These are phyloP conservation scores for Cytidiella melzeri DNA, from an alignment of 768 basidiomycete genomes.

Conservation along the genomic window DNA sequence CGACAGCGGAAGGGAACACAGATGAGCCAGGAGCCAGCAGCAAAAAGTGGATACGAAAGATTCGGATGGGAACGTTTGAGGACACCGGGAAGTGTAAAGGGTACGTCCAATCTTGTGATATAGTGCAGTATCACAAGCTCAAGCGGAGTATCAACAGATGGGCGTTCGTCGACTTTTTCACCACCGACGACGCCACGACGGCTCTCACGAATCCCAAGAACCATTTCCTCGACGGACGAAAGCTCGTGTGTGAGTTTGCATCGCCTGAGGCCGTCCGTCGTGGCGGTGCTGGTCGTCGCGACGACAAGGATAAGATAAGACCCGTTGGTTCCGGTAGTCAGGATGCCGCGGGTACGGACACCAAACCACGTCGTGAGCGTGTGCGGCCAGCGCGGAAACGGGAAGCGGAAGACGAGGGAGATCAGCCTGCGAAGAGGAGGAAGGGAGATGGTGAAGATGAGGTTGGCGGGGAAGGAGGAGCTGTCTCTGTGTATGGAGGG, in stretches of 20 bases:
- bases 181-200: constrained; percentile 70
- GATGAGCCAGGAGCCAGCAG: constrained; percentile 23
- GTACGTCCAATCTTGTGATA: constrained; percentile 37
- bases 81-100: constrained; percentile 95
- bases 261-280: constrained; percentile 82
- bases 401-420: constrained; percentile 14
- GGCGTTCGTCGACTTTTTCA: constrained; percentile 90
- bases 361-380: constrained; percentile 6
- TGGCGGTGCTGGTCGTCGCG: constrained; percentile 40
- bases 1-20: constrained; percentile 4
- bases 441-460: constrained; percentile 11
- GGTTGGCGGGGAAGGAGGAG: constrained; percentile 6
- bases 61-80: constrained; percentile 94
- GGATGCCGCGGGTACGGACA: background rate
- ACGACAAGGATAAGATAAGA: constrained; percentile 5
- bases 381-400: constrained; percentile 13
- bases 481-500: no score
- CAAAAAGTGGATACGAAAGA: constrained; percentile 59
- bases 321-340: background rate
- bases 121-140: background rate
- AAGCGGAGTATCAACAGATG: constrained; percentile 50
- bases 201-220: constrained; percentile 82
- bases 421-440: constrained; percentile 18
- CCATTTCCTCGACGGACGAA: constrained; percentile 76
- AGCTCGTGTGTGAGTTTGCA: constrained; percentile 86